Evolutionary conservation across 2,329 filamentous ascomycete species (phyloP).

Genomic region (Sclerotiophoma versabilis): DNA sequence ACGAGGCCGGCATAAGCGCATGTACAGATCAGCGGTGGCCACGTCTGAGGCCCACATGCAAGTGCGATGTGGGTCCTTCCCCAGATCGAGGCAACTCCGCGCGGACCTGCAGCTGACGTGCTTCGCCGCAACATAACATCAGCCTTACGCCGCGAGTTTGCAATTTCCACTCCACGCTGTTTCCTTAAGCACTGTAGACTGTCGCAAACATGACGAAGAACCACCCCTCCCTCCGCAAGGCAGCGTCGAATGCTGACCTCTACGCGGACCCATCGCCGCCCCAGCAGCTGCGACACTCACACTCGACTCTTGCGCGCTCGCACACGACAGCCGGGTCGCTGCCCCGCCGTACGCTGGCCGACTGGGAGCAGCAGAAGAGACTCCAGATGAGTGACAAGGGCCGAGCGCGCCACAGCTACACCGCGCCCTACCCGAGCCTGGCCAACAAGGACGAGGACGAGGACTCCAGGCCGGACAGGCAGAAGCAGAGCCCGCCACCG

Average conservation of each 20-base stretch:
- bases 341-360: conserved; percentile 30
- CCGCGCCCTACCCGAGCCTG: conserved; percentile 38
- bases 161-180: not conserved
- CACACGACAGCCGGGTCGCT: conserved; percentile 38
- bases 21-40: not conserved
- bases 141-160: not conserved
- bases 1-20: too few relatives aligned
- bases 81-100: conserved; percentile 15
- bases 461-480: conserved; percentile 28
- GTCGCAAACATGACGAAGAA: conserved; percentile 46
- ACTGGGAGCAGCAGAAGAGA: conserved; percentile 22
- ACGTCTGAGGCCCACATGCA: conserved; percentile 9
- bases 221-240: conserved; percentile 45
- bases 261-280: conserved; percentile 45
- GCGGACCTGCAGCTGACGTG: conserved; percentile 12
- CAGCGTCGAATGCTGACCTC: conserved; percentile 46
- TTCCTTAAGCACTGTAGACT: not conserved
- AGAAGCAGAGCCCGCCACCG: conserved; percentile 44
- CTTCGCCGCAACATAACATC: conserved; percentile 6
- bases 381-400: conserved; percentile 14
- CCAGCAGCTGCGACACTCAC: conserved; percentile 35
- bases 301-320: conserved; percentile 38
- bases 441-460: conserved; percentile 45
- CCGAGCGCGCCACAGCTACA: conserved; percentile 40
- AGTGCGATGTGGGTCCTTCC: conserved; percentile 11